Evolutionary conservation across 2,329 filamentous ascomycete species (phyloP).

Genomic region (Penicillium sclerotigenum): DNA sequence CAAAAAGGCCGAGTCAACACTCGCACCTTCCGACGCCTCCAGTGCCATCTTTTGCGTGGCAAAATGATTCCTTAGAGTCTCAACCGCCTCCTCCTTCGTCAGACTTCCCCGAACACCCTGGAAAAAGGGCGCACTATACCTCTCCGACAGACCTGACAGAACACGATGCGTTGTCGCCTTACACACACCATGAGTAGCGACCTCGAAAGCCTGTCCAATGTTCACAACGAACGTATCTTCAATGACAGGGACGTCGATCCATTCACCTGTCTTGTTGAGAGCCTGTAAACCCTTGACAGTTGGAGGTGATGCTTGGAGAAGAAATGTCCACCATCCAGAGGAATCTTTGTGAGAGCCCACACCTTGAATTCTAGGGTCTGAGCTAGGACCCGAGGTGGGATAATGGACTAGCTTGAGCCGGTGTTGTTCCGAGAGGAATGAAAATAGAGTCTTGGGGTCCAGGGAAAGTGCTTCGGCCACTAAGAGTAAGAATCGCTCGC

Average conservation of each 20-base stretch:
- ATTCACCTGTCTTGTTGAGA: neutral
- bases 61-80: constrained; percentile 18
- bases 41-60: constrained; percentile 27
- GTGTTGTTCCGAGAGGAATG: neutral
- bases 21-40: constrained; percentile 32
- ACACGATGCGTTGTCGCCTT: neutral
- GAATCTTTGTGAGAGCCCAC: constrained; percentile 63
- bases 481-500: neutral
- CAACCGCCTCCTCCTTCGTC: neutral
- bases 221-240: neutral
- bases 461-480: neutral
- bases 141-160: neutral
- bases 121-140: neutral
- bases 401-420: neutral
- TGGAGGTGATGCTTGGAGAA: constrained; percentile 58
- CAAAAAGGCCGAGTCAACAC: constrained; percentile 51
- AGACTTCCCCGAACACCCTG: neutral
- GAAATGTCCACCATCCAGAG: constrained; percentile 63
- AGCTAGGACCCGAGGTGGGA: neutral
- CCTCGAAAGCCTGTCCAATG: neutral
- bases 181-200: neutral
- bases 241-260: neutral
- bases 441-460: neutral
- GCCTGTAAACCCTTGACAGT: constrained; percentile 31
- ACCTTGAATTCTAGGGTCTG: constrained; percentile 42